phyloP scores from a whole-genome alignment of 2,329 filamentous ascomycete species.

The Thielaviopsis populi region DNA sequence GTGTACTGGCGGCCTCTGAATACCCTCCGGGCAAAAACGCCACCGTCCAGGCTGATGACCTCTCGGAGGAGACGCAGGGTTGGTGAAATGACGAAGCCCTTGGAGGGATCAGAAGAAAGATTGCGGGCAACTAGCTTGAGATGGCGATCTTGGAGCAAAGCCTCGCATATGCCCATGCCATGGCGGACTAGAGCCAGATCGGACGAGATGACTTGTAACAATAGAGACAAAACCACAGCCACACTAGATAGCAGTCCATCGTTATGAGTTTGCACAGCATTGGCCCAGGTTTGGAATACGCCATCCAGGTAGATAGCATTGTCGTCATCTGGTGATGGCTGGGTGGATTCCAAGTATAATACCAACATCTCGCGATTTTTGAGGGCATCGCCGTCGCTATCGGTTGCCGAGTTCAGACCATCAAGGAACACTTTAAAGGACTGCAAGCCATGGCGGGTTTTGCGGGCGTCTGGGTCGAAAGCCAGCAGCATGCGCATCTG shows the following conservation, averaged over 20 bases:
- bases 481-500: slow-evolving; percentile 54
- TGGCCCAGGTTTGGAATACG: slow-evolving; percentile 77
- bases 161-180: slow-evolving; percentile 65
- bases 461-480: slow-evolving; percentile 54
- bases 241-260: slow-evolving; percentile 69
- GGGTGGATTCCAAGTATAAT: slow-evolving; percentile 49
- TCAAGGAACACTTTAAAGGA: slow-evolving; percentile 61
- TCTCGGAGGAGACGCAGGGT: slow-evolving; percentile 75
- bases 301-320: slow-evolving; percentile 54
- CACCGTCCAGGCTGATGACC: slow-evolving; percentile 73
- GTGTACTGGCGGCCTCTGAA: slow-evolving; percentile 67
- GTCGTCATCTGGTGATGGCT: slow-evolving; percentile 31
- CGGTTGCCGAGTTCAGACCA: slow-evolving; percentile 33
- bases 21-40: slow-evolving; percentile 58
- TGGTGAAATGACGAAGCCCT: slow-evolving; percentile 79
- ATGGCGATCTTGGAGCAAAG: slow-evolving; percentile 65
- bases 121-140: slow-evolving; percentile 67
- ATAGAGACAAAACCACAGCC: slow-evolving; percentile 63
- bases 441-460: slow-evolving; percentile 53
- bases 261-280: slow-evolving; percentile 63
- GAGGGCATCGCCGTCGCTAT: slow-evolving; percentile 27
- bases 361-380: slow-evolving; percentile 45
- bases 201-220: slow-evolving; percentile 63
- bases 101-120: slow-evolving; percentile 63
- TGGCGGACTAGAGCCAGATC: slow-evolving; percentile 59